phyloP scores from a whole-genome alignment of 371 early-diverging fungal genomes.

The Umbelopsis sp. region DNA sequence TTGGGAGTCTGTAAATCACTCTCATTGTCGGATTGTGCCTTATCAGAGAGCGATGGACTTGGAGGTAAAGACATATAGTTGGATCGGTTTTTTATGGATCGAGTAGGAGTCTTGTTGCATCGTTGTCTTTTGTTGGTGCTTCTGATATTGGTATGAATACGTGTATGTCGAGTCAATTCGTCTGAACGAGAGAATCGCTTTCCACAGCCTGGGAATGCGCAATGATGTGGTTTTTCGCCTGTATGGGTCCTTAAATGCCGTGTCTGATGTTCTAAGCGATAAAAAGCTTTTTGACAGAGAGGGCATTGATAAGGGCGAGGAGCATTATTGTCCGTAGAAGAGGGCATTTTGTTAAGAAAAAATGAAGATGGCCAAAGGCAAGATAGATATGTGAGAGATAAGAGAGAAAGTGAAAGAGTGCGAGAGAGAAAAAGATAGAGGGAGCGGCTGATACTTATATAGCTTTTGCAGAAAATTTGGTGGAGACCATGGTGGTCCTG shows the following conservation, averaged over 20 bases:
- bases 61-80: slow-evolving; percentile 11
- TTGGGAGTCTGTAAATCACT: slow-evolving; percentile 14
- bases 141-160: slow-evolving; percentile 51
- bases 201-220: slow-evolving; percentile 68
- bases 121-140: not conserved
- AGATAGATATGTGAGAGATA: not conserved
- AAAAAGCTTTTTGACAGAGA: slow-evolving; percentile 60
- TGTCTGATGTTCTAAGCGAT: slow-evolving; percentile 72
- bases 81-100: not conserved
- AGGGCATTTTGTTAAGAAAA: not conserved
- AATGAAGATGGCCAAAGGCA: not conserved
- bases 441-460: slow-evolving; percentile 1
- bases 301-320: slow-evolving; percentile 62
- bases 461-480: not conserved
- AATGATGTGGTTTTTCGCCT: slow-evolving; percentile 84
- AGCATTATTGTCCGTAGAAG: slow-evolving; percentile 8
- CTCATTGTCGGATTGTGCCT: slow-evolving; percentile 15
- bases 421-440: slow-evolving; percentile 2
- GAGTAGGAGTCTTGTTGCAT: slow-evolving; percentile 1
- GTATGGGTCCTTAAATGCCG: slow-evolving; percentile 88
- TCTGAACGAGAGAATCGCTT: slow-evolving; percentile 86
- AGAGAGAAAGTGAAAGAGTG: not conserved
- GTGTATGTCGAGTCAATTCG: slow-evolving; percentile 78
- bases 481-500: not conserved
- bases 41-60: slow-evolving; percentile 10